These are phyloP conservation scores for Pilatotrama ljubarskyi DNA, from an alignment of 768 basidiomycete genomes.

Conservation along the genomic window DNA sequence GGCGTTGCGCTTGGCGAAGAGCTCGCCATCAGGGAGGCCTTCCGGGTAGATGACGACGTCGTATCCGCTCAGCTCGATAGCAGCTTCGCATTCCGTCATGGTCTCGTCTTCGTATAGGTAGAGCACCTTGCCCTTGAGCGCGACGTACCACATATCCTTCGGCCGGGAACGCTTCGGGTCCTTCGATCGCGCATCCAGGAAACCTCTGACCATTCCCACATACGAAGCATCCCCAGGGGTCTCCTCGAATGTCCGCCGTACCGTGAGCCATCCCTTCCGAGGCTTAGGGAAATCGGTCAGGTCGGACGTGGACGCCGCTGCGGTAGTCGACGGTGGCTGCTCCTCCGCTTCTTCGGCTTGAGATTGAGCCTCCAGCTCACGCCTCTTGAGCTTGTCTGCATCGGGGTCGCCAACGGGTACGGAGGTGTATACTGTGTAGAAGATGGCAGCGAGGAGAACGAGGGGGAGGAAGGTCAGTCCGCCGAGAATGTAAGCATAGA, in stretches of 20 bases:
- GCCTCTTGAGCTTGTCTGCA: constrained; percentile 33
- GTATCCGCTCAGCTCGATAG: constrained; percentile 81
- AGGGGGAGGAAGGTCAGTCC: constrained; percentile 90
- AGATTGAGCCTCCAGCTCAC: constrained; percentile 24
- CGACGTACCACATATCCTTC: constrained; percentile 92
- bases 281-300: constrained; percentile 61
- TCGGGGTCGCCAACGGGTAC: constrained; percentile 69
- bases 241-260: constrained; percentile 79
- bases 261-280: constrained; percentile 81
- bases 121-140: constrained; percentile 86
- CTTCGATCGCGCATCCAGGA: constrained; percentile 79
- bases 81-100: constrained; percentile 88
- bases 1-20: constrained; percentile 88
- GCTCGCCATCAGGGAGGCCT: constrained; percentile 78
- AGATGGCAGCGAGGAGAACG: constrained; percentile 55
- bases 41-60: constrained; percentile 76
- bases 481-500: constrained; percentile 87
- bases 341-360: constrained; percentile 29
- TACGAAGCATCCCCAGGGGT: constrained; percentile 63
- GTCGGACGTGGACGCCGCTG: constrained; percentile 31
- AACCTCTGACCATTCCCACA: constrained; percentile 76
- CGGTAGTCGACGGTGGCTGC: constrained; percentile 33
- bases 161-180: constrained; percentile 82
- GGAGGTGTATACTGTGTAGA: constrained; percentile 78
- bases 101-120: constrained; percentile 94